Conservation (phyloP, 2,329 filamentous ascomycete species). For the Sporothrix luriei region DNA sequence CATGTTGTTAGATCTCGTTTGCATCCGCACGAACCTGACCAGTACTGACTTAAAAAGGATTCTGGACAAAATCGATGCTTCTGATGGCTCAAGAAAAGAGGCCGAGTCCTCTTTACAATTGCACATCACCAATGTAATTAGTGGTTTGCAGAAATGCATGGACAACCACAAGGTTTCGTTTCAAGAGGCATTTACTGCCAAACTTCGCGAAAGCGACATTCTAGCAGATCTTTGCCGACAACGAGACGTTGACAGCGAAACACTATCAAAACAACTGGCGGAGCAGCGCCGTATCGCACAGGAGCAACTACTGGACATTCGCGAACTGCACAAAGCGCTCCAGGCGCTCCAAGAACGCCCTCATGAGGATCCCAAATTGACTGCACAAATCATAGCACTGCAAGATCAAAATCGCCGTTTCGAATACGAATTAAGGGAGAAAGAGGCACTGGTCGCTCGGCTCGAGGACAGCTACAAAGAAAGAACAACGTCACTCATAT, state of each 20-base stretch:
- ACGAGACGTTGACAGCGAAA: constrained; percentile 22
- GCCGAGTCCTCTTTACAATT: not conserved
- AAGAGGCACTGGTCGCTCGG: constrained; percentile 13
- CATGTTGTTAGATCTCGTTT: not conserved
- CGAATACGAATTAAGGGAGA: constrained; percentile 26
- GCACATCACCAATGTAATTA: not conserved
- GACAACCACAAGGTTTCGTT: not conserved
- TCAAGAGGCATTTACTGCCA: constrained; percentile 2
- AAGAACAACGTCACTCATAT: not conserved
- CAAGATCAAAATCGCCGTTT: constrained; percentile 11
- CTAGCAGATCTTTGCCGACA: constrained; percentile 26
- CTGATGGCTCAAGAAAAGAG: not conserved
- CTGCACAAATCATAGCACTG: constrained; percentile 8
- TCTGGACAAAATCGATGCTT: not conserved
- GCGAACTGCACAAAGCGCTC: constrained; percentile 1
- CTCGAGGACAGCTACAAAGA: constrained; percentile 32
- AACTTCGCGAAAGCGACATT: not conserved
- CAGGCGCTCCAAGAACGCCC: not conserved
- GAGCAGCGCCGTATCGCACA: not conserved
- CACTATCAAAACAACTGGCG: constrained; percentile 16
- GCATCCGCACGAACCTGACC: not conserved
- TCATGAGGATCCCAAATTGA: constrained; percentile 21
- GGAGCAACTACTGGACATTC: constrained; percentile 13
- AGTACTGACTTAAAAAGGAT: constrained; percentile 20
- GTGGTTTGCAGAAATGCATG: not conserved